A percentile compares a stretch with the other conserved stretches of the same genome.
Evolutionary conservation across 2,329 filamentous ascomycete species (phyloP).

Genomic region (Pseudopyricularia cyperi): DNA sequence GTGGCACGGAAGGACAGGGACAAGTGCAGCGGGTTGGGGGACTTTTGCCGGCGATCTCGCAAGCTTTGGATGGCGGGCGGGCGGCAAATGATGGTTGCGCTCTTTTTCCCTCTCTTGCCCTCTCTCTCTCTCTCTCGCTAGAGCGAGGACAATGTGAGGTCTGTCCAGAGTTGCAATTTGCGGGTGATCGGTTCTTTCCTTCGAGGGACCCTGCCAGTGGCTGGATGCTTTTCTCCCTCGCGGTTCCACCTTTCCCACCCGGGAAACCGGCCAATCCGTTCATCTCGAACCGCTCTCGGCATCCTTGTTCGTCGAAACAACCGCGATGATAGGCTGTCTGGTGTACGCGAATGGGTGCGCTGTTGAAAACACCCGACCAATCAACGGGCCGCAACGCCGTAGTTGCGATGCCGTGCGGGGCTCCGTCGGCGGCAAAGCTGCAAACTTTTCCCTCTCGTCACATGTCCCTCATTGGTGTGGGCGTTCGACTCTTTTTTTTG

Average conservation of each 20-base stretch:
- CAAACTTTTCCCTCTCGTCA: background rate
- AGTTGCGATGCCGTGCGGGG: background rate
- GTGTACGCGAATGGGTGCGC: background rate
- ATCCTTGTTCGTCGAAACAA: background rate
- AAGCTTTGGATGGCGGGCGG: background rate
- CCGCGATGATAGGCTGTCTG: constrained; percentile 1
- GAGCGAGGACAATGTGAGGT: too few species aligned
- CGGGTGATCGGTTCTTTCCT: constrained; percentile 2
- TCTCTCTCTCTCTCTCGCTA: background rate
- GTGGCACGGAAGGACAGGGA: background rate
- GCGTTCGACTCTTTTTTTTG: too few species aligned
- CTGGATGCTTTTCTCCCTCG: background rate
- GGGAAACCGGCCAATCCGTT: background rate
- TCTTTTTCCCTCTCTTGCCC: background rate
- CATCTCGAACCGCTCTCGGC: background rate
- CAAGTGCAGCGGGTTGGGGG: background rate
- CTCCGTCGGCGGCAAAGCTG: constrained; percentile 1
- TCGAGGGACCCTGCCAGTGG: background rate
- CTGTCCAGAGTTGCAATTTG: background rate
- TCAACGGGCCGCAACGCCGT: background rate
- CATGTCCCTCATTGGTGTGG: too few species aligned
- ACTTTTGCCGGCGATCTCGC: background rate
- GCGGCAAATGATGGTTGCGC: background rate
- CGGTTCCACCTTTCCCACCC: background rate
- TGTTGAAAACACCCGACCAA: background rate